These are phyloP conservation scores for Lonicera japonica DNA, from an alignment of 129 eudicot genomes.

Conservation along the genomic window DNA sequence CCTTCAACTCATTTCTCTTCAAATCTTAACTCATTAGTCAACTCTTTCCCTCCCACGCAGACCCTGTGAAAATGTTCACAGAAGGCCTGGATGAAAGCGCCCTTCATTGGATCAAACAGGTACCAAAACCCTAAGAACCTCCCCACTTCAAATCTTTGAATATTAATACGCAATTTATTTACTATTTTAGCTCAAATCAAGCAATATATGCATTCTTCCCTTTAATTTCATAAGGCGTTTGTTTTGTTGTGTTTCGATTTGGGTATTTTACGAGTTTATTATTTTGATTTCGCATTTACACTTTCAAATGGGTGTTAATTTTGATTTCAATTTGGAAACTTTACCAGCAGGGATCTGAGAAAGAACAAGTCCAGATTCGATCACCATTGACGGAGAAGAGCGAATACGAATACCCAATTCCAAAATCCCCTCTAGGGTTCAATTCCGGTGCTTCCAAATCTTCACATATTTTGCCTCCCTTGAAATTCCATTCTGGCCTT, in stretches of 20 bases:
- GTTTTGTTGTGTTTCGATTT: too few species aligned
- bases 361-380: slow-evolving; percentile 27
- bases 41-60: not conserved
- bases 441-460: slow-evolving; percentile 34
- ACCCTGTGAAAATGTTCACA: slow-evolving; percentile 55
- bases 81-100: slow-evolving; percentile 82
- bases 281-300: not conserved
- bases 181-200: too few species aligned
- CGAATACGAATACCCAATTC: slow-evolving; percentile 44
- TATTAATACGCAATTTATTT: too few species aligned
- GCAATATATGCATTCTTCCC: too few species aligned
- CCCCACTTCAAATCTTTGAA: not conserved
- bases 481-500: slow-evolving; percentile 70
- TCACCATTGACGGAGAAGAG: slow-evolving; percentile 61
- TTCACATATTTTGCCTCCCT: slow-evolving; percentile 60
- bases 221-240: too few species aligned
- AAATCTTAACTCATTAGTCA: not conserved
- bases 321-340: not conserved
- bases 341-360: slow-evolving; percentile 54
- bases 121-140: slow-evolving; percentile 16
- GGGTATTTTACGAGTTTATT: not conserved
- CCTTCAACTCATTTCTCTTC: not conserved
- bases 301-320: not conserved
- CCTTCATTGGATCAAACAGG: slow-evolving; percentile 84
- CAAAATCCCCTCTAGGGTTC: slow-evolving; percentile 60